Evolutionary conservation across 208 protist species (phyloP).

Genomic region (Leptomonas seymouri): DNA sequence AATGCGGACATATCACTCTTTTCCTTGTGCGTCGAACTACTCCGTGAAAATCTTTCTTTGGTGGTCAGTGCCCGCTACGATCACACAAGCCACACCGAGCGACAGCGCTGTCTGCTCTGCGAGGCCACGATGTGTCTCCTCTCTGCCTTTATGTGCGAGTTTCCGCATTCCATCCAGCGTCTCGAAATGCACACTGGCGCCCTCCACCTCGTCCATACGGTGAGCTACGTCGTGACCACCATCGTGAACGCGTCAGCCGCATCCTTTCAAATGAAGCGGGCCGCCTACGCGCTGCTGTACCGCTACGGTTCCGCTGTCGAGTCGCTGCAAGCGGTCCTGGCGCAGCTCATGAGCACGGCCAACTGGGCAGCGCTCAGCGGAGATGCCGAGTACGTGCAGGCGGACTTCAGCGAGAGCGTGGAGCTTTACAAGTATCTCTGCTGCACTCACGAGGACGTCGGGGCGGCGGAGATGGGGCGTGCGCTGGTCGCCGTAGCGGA

Average conservation of each 20-base stretch:
- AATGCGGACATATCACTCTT: slow-evolving; percentile 4
- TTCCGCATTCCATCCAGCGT: slow-evolving; percentile 31
- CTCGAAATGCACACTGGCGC: slow-evolving; percentile 14
- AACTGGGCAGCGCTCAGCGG: slow-evolving; percentile 13
- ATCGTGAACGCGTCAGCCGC: slow-evolving; percentile 5
- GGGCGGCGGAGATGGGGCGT: not conserved
- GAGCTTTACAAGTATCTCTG: slow-evolving; percentile 24
- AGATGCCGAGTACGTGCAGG: slow-evolving; percentile 16
- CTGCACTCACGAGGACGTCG: not conserved
- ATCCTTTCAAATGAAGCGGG: slow-evolving; percentile 21
- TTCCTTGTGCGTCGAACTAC: slow-evolving; percentile 17
- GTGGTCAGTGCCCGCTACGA: not conserved
- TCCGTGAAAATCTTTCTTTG: slow-evolving; percentile 7
- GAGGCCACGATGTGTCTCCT: slow-evolving; percentile 26
- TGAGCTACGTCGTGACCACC: slow-evolving; percentile 13
- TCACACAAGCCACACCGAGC: not conserved
- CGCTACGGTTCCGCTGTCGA: slow-evolving; percentile 33
- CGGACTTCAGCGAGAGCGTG: slow-evolving; percentile 4
- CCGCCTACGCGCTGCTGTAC: slow-evolving; percentile 20
- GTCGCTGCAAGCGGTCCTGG: slow-evolving; percentile 7
- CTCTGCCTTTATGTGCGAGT: slow-evolving; percentile 26
- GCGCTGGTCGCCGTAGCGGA: slow-evolving; percentile 16
- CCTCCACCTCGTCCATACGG: slow-evolving; percentile 13
- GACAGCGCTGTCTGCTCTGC: slow-evolving; percentile 22
- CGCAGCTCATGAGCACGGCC: slow-evolving; percentile 15